These are phyloP conservation scores for Galeopsis tetrahit DNA, from an alignment of 257 asterid species.

Conservation along the genomic window DNA sequence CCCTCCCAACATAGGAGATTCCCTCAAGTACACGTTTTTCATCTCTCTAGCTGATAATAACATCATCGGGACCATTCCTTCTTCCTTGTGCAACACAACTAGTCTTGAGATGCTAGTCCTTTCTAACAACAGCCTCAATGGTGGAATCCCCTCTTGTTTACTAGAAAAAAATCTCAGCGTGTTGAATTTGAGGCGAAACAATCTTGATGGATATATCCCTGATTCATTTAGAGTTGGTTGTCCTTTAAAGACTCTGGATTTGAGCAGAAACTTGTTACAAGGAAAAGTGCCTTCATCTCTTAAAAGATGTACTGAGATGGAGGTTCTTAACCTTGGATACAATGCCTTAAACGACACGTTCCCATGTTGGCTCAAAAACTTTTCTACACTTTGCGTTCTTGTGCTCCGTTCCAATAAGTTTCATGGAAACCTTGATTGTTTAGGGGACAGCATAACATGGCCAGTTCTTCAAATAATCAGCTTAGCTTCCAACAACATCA, in stretches of 20 bases:
- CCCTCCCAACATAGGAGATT: slow-evolving; percentile 38
- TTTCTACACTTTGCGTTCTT: slow-evolving; percentile 37
- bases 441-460: slow-evolving; percentile 28
- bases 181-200: slow-evolving; percentile 54
- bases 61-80: slow-evolving; percentile 52
- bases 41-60: slow-evolving; percentile 56
- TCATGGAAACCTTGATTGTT: slow-evolving; percentile 43
- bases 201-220: slow-evolving; percentile 47
- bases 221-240: slow-evolving; percentile 40
- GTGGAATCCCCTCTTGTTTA: slow-evolving; percentile 57
- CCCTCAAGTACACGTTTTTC: slow-evolving; percentile 14
- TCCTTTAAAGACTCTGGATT: slow-evolving; percentile 48
- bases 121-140: slow-evolving; percentile 52
- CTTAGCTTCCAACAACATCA: slow-evolving; percentile 45
- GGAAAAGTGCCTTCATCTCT: slow-evolving; percentile 56
- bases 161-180: slow-evolving; percentile 30
- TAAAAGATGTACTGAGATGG: slow-evolving; percentile 39
- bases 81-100: slow-evolving; percentile 55
- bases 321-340: slow-evolving; percentile 52
- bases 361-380: slow-evolving; percentile 48
- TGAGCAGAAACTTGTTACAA: slow-evolving; percentile 44
- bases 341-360: slow-evolving; percentile 46
- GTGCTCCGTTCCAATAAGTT: slow-evolving; percentile 43
- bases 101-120: slow-evolving; percentile 51
- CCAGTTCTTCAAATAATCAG: slow-evolving; percentile 44